A percentile compares a stretch with the other conserved stretches of the same genome.
Conservation (phyloP, 495 filamentous ascomycete genomes). For the Aspergillus campestris region DNA sequence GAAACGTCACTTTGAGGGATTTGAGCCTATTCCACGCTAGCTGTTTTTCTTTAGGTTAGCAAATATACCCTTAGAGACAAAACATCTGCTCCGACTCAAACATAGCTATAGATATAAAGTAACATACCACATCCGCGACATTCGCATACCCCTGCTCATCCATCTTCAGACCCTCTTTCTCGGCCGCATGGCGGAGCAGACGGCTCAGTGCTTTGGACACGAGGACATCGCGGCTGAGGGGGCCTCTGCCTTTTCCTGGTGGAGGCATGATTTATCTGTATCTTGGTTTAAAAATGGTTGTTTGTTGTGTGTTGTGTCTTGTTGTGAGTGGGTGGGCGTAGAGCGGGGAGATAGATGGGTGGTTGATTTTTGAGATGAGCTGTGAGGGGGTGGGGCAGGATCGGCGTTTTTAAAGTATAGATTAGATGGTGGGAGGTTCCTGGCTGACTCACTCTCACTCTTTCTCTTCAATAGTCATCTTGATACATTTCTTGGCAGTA, state of each 20-base stretch:
- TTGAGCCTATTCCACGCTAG: constrained; percentile 62
- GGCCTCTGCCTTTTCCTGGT: constrained; percentile 10
- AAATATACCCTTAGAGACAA: too few species aligned
- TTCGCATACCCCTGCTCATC: constrained; percentile 73
- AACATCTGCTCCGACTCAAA: too few species aligned
- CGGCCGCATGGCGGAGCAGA: constrained; percentile 76
- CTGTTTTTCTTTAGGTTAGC: constrained; percentile 27
- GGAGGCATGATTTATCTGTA: constrained; percentile 5
- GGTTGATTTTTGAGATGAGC: too few species aligned
- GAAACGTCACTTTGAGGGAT: constrained; percentile 60
- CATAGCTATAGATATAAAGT: too few species aligned
- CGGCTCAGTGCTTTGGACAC: constrained; percentile 76
- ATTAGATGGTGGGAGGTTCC: too few species aligned
- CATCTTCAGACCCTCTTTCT: constrained; percentile 65
- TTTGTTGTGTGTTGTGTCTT: background rate
- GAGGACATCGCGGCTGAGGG: constrained; percentile 44
- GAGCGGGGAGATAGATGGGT: too few species aligned
- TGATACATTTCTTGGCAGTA: too few species aligned
- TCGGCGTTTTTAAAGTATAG: too few species aligned
- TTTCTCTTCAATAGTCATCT: too few species aligned
- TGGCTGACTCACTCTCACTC: too few species aligned
- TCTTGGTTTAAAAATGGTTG: constrained; percentile 8
- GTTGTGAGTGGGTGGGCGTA: background rate
- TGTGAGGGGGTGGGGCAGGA: too few species aligned
- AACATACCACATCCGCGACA: constrained; percentile 65